Evolutionary conservation across 1,139 yeast genomes (phyloP).

Genomic region (Hansenula sp.): DNA sequence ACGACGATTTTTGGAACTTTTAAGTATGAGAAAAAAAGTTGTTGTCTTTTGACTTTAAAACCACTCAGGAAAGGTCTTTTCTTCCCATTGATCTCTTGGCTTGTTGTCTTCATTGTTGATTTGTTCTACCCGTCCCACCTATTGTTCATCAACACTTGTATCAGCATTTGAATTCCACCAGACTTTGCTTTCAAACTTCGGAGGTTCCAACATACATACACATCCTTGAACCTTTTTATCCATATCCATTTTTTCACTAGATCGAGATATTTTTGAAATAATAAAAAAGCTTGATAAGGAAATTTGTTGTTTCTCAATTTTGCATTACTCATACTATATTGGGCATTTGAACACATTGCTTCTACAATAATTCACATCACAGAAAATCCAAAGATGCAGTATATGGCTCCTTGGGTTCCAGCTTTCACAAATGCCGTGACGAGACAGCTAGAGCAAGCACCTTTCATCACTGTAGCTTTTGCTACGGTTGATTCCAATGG

Average conservation of each 20-base stretch:
- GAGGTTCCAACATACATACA: no score
- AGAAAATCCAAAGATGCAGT: conserved; percentile 30
- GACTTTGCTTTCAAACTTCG: no score
- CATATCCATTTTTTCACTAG: no score
- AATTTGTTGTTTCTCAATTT: not conserved
- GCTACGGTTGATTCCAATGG: conserved; percentile 54
- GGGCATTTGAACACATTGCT: not conserved
- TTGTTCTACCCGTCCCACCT: no score
- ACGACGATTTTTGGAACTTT: not conserved
- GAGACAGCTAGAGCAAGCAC: conserved; percentile 37
- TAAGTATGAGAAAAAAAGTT: not conserved
- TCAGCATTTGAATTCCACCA: no score
- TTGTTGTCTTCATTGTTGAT: no score
- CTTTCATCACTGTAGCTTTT: conserved; percentile 60
- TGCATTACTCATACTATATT: not conserved
- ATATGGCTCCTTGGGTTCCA: conserved; percentile 75
- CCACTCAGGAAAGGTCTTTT: not conserved
- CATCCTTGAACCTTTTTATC: no score
- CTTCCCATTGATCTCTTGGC: no score
- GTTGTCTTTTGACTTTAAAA: not conserved
- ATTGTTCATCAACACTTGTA: no score
- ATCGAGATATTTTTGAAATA: not conserved
- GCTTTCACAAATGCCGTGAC: conserved; percentile 47
- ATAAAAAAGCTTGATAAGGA: no score
- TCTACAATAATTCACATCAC: no score